A percentile compares a stretch with the other conserved stretches of the same genome.
Evolutionary conservation across 495 filamentous ascomycete genomes (phyloP).

Genomic region (Cairneyella variabilis): DNA sequence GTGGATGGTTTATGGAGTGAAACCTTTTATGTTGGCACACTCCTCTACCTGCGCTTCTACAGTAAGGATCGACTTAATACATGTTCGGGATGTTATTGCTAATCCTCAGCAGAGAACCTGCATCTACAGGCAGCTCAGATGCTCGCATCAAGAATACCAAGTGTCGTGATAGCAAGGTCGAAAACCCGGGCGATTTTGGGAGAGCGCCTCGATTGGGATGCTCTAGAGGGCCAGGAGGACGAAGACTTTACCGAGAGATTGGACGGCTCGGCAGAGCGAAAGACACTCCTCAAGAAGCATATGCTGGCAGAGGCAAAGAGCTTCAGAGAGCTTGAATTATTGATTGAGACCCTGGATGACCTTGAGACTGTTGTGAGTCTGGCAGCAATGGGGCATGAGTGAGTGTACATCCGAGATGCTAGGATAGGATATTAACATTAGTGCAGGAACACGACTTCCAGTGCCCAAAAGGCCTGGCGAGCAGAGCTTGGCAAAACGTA

Average conservation of each 20-base stretch:
- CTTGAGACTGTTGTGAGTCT: constrained; percentile 53
- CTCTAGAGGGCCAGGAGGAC: constrained; percentile 23
- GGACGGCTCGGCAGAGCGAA: constrained; percentile 32
- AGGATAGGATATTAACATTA: not conserved
- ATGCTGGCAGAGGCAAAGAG: constrained; percentile 53
- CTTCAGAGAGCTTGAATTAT: constrained; percentile 69
- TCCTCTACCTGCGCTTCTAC: constrained; percentile 69
- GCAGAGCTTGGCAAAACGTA: constrained; percentile 10
- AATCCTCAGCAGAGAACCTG: constrained; percentile 35
- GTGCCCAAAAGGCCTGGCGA: constrained; percentile 2
- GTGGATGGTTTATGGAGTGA: constrained; percentile 66
- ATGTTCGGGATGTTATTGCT: not conserved
- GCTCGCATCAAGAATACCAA: constrained; percentile 40
- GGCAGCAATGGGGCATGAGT: constrained; percentile 24
- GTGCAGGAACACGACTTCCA: not conserved
- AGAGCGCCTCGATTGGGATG: constrained; percentile 28
- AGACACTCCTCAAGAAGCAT: constrained; percentile 31
- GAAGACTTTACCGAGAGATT: constrained; percentile 26
- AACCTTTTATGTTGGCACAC: constrained; percentile 61
- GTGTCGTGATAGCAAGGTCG: constrained; percentile 28
- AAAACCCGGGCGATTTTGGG: constrained; percentile 27
- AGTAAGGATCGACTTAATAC: constrained; percentile 47
- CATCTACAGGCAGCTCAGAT: constrained; percentile 64
- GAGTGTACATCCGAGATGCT: not conserved
- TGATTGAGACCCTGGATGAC: constrained; percentile 61